These are phyloP conservation scores for Malus hybrid DNA, from an alignment of 331 rosid species.

Conservation along the genomic window DNA sequence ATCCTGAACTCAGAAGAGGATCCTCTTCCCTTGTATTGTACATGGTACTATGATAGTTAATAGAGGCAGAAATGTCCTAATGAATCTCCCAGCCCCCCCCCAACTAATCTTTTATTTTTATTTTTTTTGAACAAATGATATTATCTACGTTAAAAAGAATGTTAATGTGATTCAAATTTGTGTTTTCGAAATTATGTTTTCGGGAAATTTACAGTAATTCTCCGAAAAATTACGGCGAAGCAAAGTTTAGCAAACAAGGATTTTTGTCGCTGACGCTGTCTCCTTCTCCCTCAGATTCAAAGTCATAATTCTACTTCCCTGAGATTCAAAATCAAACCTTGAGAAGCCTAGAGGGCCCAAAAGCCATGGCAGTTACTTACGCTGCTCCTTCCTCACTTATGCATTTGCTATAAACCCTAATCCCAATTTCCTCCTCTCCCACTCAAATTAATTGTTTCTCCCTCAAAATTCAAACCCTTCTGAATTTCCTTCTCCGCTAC, in stretches of 20 bases:
- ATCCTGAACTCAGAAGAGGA: too few relatives aligned
- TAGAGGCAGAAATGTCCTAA: rapidly evolving
- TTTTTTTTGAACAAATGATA: rapidly evolving
- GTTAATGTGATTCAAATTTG: too few relatives aligned
- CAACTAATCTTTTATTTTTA: rapidly evolving
- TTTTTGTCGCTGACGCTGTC: neutral
- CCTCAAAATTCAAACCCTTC: neutral
- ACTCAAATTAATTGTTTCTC: neutral
- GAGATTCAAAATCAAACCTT: neutral
- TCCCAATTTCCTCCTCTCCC: too few relatives aligned
- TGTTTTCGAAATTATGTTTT: too few relatives aligned
- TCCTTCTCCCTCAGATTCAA: neutral
- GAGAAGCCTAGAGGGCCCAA: too few relatives aligned
- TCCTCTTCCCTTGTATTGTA: too few relatives aligned
- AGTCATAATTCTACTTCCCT: neutral
- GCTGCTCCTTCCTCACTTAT: too few relatives aligned
- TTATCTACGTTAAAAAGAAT: too few relatives aligned
- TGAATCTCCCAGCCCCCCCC: rapidly evolving
- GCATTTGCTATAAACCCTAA: too few relatives aligned
- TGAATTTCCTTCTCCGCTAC: constrained; percentile 35
- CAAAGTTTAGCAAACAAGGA: neutral
- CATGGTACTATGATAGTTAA: rapidly evolving
- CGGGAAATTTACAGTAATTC: neutral
- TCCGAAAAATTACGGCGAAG: neutral
- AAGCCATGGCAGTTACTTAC: neutral